A percentile compares a stretch with the other conserved stretches of the same genome.
Evolutionary conservation across 768 basidiomycete species (phyloP).

Genomic region (Mycena sanguinolenta): DNA sequence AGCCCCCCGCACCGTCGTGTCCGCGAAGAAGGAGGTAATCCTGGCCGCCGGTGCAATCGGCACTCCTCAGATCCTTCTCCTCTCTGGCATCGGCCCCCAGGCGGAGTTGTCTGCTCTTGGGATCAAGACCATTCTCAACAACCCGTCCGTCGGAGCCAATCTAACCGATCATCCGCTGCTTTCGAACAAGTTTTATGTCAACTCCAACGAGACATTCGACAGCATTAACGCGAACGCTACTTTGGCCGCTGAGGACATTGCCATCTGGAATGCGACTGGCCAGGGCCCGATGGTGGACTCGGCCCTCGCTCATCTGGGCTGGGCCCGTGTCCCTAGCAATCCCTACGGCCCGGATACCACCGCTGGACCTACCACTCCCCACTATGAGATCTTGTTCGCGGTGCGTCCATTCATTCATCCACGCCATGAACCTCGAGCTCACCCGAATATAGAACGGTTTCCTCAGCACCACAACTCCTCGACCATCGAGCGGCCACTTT

Average conservation of each 20-base stretch:
- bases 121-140: not conserved
- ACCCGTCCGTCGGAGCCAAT: not conserved
- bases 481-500: slow-evolving; percentile 22
- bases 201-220: slow-evolving; percentile 29
- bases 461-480: slow-evolving; percentile 15
- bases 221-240: slow-evolving; percentile 37
- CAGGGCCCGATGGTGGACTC: slow-evolving; percentile 43
- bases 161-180: not conserved
- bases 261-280: slow-evolving; percentile 40
- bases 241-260: slow-evolving; percentile 23
- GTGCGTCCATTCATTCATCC: not conserved
- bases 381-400: slow-evolving; percentile 40
- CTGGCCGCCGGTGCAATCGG: slow-evolving; percentile 7
- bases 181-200: slow-evolving; percentile 39
- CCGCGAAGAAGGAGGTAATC: not conserved
- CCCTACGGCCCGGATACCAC: slow-evolving; percentile 38
- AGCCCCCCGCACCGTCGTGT: not conserved
- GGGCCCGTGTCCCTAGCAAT: slow-evolving; percentile 32
- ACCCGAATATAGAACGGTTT: slow-evolving; percentile 9
- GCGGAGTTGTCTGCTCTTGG: not conserved
- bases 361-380: slow-evolving; percentile 40
- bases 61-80: slow-evolving; percentile 19
- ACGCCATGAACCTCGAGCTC: not conserved
- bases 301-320: slow-evolving; percentile 34
- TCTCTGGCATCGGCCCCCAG: slow-evolving; percentile 13